Conservation (phyloP, 2,329 filamentous ascomycete species). For the Aureobasidium sp. region DNA sequence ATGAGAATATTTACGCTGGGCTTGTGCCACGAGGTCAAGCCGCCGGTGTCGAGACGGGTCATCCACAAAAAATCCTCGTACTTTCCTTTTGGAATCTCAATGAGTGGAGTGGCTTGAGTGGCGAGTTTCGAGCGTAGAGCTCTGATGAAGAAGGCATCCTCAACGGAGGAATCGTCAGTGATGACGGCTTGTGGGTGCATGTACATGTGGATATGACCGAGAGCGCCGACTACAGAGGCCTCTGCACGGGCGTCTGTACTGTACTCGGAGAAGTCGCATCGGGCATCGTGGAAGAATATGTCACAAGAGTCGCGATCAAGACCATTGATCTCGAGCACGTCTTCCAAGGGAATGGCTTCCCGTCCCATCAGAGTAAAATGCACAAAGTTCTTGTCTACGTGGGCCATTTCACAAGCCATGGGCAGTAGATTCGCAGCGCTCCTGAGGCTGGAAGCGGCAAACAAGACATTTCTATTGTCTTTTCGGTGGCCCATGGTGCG, state of each 20-base stretch:
- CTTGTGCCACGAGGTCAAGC: conserved; percentile 70
- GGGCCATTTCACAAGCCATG: conserved; percentile 80
- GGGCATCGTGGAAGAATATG: conserved; percentile 63
- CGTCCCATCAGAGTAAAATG: conserved; percentile 76
- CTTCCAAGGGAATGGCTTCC: conserved; percentile 60
- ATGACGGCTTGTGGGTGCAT: conserved; percentile 73
- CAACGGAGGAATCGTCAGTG: conserved; percentile 58
- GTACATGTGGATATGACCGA: conserved; percentile 65
- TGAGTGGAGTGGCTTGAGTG: conserved; percentile 53
- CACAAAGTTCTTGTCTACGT: conserved; percentile 61
- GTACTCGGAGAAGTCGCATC: conserved; percentile 63
- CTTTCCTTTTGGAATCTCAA: conserved; percentile 63
- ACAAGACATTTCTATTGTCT: conserved; percentile 66
- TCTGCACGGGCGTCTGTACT: conserved; percentile 67
- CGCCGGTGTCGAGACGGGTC: conserved; percentile 64
- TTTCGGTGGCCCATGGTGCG: conserved; percentile 46
- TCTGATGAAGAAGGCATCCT: conserved; percentile 62
- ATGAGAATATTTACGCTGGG: conserved; percentile 76
- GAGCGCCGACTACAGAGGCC: conserved; percentile 54
- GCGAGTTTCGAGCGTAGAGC: conserved; percentile 52
- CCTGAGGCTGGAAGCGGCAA: conserved; percentile 66
- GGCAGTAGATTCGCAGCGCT: conserved; percentile 69
- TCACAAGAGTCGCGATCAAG: conserved; percentile 61
- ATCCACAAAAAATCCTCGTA: conserved; percentile 67
- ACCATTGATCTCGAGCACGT: conserved; percentile 71